A percentile compares a stretch with the other conserved stretches of the same genome.
phyloP scores from a whole-genome alignment of 192 early-diverging fungal genomes.

The Backusella tarrabulga region DNA sequence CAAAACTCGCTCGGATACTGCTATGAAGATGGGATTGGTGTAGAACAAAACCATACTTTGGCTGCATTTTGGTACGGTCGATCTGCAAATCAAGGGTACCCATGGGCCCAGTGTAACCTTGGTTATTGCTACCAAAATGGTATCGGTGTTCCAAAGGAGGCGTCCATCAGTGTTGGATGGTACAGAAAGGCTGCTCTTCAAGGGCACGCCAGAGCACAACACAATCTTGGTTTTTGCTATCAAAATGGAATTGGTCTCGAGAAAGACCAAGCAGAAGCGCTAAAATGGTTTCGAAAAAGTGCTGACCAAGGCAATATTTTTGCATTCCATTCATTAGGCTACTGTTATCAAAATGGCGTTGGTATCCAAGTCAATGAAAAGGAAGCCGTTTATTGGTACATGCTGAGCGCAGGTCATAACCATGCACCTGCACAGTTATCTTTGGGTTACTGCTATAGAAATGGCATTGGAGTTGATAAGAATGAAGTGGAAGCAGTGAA shows the following conservation, averaged over 20 bases:
- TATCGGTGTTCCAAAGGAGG: slow-evolving; percentile 63
- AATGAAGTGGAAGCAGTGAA: slow-evolving; percentile 47
- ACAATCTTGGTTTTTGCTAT: slow-evolving; percentile 77
- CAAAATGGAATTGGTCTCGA: slow-evolving; percentile 75
- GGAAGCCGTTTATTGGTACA: slow-evolving; percentile 59
- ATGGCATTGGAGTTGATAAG: slow-evolving; percentile 74
- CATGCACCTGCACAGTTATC: slow-evolving; percentile 58
- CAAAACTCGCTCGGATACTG: slow-evolving; percentile 80
- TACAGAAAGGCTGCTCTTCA: slow-evolving; percentile 59
- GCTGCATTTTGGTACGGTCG: slow-evolving; percentile 57
- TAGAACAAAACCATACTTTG: slow-evolving; percentile 46
- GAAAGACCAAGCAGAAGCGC: slow-evolving; percentile 49
- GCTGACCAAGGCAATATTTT: slow-evolving; percentile 53
- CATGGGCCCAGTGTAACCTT: slow-evolving; percentile 63
- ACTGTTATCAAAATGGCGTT: slow-evolving; percentile 63
- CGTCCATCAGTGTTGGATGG: slow-evolving; percentile 55
- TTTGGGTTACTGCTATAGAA: slow-evolving; percentile 84
- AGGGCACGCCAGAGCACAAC: slow-evolving; percentile 75
- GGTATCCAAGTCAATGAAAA: slow-evolving; percentile 47
- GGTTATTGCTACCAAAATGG: slow-evolving; percentile 90
- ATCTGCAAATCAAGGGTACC: slow-evolving; percentile 52
- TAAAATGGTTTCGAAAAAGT: slow-evolving; percentile 49
- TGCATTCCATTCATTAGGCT: slow-evolving; percentile 56
- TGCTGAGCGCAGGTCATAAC: slow-evolving; percentile 50
- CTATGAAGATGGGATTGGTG: slow-evolving; percentile 78